A percentile compares a stretch with the other conserved stretches of the same genome.
phyloP scores from a whole-genome alignment of 202 grass and related monocot genomes.

The Zoysia matrella region DNA sequence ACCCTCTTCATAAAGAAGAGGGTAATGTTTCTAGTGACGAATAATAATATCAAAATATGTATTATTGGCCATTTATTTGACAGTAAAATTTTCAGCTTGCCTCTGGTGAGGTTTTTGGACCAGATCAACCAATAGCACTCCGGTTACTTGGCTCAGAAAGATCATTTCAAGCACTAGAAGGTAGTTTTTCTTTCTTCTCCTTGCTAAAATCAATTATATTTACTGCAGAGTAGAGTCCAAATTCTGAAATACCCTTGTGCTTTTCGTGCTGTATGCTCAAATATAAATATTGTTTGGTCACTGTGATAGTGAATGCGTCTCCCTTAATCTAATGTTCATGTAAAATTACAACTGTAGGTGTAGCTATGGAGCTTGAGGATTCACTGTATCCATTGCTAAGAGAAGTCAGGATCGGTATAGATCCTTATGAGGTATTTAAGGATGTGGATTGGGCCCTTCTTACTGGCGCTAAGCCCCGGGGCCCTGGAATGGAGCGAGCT shows the following conservation, averaged over 20 bases:
- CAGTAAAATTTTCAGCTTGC: conserved; percentile 65
- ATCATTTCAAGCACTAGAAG: conserved; percentile 93
- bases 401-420: conserved; percentile 88
- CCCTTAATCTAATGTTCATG: conserved; percentile 32
- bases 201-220: neutral
- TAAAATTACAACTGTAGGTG: conserved; percentile 62
- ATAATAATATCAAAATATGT: neutral
- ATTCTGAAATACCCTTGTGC: neutral
- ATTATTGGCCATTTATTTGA: conserved; percentile 24
- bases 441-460: conserved; percentile 96
- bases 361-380: conserved; percentile 98
- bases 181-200: conserved; percentile 41
- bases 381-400: conserved; percentile 93
- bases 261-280: conserved; percentile 7
- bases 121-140: conserved; percentile 85
- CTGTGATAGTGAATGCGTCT: neutral
- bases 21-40: neutral
- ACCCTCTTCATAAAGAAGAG: neutral
- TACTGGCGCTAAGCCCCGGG: conserved; percentile 95
- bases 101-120: conserved; percentile 93
- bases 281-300: neutral
- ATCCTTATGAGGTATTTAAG: conserved; percentile 80
- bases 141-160: conserved; percentile 91
- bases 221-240: neutral
- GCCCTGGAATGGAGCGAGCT: conserved; percentile 93